These are phyloP conservation scores for Annulohypoxylon moriforme DNA, from an alignment of 495 filamentous ascomycete species.

Conservation along the genomic window DNA sequence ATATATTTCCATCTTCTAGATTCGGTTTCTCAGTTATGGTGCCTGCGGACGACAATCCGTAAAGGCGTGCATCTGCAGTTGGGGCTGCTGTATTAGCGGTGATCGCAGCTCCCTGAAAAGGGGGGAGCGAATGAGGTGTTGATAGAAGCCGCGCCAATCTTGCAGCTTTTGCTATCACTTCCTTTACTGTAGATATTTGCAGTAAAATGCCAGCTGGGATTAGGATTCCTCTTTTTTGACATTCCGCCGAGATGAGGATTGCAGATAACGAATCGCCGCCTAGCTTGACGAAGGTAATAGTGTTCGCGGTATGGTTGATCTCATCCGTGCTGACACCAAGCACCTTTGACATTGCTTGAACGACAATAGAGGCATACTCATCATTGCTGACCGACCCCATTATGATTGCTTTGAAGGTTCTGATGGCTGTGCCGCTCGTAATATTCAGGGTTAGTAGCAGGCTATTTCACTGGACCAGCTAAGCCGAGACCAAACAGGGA, in stretches of 20 bases:
- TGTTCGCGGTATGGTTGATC: too few species aligned
- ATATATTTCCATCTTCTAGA: background rate
- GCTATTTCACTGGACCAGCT: too few species aligned
- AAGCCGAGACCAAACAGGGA: too few species aligned
- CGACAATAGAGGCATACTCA: too few species aligned
- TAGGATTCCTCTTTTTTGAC: background rate
- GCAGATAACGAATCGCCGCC: background rate
- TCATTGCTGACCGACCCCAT: too few species aligned
- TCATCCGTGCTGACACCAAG: too few species aligned
- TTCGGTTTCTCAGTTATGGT: background rate
- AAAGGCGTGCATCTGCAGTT: background rate
- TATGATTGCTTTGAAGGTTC: too few species aligned
- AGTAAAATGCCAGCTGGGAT: background rate
- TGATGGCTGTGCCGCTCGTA: too few species aligned
- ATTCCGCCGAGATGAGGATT: background rate
- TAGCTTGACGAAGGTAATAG: background rate
- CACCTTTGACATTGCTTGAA: too few species aligned
- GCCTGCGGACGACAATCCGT: background rate
- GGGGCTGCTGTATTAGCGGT: background rate
- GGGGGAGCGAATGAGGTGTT: background rate
- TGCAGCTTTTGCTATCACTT: background rate
- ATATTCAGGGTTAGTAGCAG: too few species aligned
- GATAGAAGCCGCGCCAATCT: background rate
- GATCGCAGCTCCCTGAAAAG: background rate
- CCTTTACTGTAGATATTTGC: background rate